Percentiles rank a stretch among this genome's conserved stretches.
phyloP scores from a whole-genome alignment of 306 rosid species.

The Ziziphus jujuba region DNA sequence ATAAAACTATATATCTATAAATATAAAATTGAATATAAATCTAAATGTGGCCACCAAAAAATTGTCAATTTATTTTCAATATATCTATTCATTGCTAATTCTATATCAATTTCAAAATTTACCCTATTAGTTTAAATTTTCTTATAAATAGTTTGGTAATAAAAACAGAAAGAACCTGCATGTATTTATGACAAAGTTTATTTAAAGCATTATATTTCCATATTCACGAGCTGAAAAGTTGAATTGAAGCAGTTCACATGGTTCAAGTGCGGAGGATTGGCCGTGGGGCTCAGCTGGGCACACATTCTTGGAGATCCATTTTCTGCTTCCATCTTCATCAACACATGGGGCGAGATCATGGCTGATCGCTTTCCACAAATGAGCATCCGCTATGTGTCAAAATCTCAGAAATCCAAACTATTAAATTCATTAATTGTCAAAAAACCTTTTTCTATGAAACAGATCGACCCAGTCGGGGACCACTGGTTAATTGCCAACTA shows the following conservation, averaged over 20 bases:
- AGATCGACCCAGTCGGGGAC: conserved; percentile 37
- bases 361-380: conserved; percentile 39
- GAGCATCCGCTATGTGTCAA: conserved; percentile 22
- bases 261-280: conserved; percentile 79
- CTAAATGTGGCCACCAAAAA: too few relatives aligned
- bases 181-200: too few relatives aligned
- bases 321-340: conserved; percentile 63
- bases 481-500: conserved; percentile 37
- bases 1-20: too few relatives aligned
- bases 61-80: too few relatives aligned
- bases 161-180: too few relatives aligned
- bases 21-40: too few relatives aligned
- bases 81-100: too few relatives aligned
- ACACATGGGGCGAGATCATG: conserved; percentile 46
- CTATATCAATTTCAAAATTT: too few relatives aligned
- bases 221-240: background rate
- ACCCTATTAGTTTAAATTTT: too few relatives aligned
- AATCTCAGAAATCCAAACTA: background rate
- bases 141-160: too few relatives aligned
- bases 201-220: too few relatives aligned
- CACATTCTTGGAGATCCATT: conserved; percentile 76
- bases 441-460: conserved; percentile 36
- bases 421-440: background rate
- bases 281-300: conserved; percentile 80
- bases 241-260: conserved; percentile 48